Percentiles rank a stretch among this genome's conserved stretches.
Evolutionary conservation across 129 eudicot species (phyloP).

Genomic region (Flaveria brownii): DNA sequence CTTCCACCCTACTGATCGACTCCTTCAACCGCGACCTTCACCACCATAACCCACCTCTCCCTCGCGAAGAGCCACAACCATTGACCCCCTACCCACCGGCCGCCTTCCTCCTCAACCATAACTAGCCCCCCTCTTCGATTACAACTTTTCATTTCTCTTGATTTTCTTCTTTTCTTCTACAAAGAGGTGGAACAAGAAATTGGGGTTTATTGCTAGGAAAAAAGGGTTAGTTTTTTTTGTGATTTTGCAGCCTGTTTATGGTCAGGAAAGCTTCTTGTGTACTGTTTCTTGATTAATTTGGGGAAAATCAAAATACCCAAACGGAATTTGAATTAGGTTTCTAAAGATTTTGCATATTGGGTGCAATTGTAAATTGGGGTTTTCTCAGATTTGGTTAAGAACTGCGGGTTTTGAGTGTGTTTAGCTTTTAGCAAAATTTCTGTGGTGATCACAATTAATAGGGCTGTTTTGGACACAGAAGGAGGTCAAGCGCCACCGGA

Average conservation of each 20-base stretch:
- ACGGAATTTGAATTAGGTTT: constrained; percentile 15
- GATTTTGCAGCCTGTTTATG: constrained; percentile 12
- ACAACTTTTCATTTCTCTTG: too few relatives aligned
- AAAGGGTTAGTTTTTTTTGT: background rate
- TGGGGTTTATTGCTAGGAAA: background rate
- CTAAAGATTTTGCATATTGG: constrained; percentile 18
- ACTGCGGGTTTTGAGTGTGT: background rate
- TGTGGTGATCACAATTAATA: constrained; percentile 17
- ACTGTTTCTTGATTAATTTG: constrained; percentile 27
- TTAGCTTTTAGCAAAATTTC: constrained; percentile 21
- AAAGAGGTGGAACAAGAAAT: background rate
- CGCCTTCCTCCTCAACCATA: too few relatives aligned
- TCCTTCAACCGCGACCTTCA: too few relatives aligned
- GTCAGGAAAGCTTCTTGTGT: constrained; percentile 17
- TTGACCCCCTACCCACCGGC: too few relatives aligned
- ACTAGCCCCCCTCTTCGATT: too few relatives aligned
- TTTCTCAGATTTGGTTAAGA: background rate
- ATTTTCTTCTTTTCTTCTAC: too few relatives aligned
- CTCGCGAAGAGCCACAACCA: too few relatives aligned
- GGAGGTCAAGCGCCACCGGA: too few relatives aligned
- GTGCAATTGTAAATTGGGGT: constrained; percentile 23
- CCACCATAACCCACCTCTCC: too few relatives aligned
- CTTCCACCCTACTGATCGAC: too few relatives aligned
- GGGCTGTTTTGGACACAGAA: background rate
- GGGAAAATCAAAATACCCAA: constrained; percentile 7